phyloP scores from a whole-genome alignment of 768 basidiomycete genomes.

The button mushroom (Agaricus bisporus) region DNA sequence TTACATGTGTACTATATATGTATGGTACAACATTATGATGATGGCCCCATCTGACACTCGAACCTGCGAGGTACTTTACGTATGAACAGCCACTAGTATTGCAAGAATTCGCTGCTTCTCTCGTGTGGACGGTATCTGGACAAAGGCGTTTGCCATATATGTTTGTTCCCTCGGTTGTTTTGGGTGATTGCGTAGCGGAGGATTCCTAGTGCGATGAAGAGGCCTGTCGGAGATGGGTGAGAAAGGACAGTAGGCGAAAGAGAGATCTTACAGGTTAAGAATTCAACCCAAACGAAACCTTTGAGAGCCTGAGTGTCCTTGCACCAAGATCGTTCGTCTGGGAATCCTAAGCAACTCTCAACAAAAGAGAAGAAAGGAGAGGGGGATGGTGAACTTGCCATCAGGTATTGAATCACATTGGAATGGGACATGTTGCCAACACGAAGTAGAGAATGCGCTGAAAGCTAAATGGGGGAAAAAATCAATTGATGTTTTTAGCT shows the following conservation, averaged over 20 bases:
- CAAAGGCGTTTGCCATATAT: slow-evolving; percentile 45
- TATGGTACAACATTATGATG: not conserved
- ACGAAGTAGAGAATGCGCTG: slow-evolving; percentile 55
- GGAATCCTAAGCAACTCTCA: slow-evolving; percentile 24
- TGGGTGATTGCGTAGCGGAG: slow-evolving; percentile 40
- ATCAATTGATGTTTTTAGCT: not conserved
- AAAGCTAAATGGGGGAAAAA: slow-evolving; percentile 30
- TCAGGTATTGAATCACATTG: slow-evolving; percentile 42
- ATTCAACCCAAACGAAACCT: slow-evolving; percentile 54
- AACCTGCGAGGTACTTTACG: too few relatives aligned
- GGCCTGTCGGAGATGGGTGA: slow-evolving; percentile 24
- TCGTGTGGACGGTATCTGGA: slow-evolving; percentile 39
- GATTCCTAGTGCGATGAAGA: slow-evolving; percentile 33
- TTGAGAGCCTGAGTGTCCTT: slow-evolving; percentile 48
- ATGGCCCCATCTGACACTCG: too few relatives aligned
- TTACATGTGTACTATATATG: not conserved
- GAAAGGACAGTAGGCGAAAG: slow-evolving; percentile 7
- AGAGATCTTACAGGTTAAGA: slow-evolving; percentile 36
- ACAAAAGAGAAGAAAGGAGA: not conserved
- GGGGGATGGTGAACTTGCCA: slow-evolving; percentile 24
- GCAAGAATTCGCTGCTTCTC: slow-evolving; percentile 31
- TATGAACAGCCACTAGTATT: slow-evolving; percentile 21
- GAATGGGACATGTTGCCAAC: slow-evolving; percentile 45
- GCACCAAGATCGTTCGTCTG: slow-evolving; percentile 47
- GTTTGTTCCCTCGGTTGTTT: slow-evolving; percentile 38